phyloP scores from a whole-genome alignment of 768 basidiomycete species.

The Scleroderma citrinum region DNA sequence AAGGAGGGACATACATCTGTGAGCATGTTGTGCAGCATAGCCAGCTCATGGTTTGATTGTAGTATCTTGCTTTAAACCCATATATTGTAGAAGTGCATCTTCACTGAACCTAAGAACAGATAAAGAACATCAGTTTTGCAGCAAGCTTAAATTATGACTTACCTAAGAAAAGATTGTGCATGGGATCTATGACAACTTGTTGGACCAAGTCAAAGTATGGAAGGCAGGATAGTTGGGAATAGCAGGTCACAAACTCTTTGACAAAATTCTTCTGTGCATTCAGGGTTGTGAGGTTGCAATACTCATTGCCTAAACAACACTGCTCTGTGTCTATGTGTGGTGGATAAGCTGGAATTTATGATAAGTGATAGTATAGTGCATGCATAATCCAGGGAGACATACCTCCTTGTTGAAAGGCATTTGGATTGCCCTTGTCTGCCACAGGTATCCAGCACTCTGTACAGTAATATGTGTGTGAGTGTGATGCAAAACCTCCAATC shows the following conservation, averaged over 20 bases:
- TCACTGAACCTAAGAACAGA: conserved; percentile 15
- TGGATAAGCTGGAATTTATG: background rate
- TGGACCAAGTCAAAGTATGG: conserved; percentile 25
- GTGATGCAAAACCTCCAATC: conserved; percentile 24
- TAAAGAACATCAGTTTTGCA: background rate
- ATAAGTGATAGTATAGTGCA: too few species aligned
- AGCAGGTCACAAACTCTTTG: conserved; percentile 11
- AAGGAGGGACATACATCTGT: background rate
- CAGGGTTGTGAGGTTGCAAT: conserved; percentile 2
- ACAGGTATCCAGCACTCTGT: too few species aligned
- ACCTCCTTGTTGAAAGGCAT: too few species aligned
- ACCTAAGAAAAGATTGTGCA: conserved; percentile 17
- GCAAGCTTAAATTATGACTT: background rate
- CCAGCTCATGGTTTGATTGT: background rate
- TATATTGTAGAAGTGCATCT: conserved; percentile 23
- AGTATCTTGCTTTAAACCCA: conserved; percentile 20
- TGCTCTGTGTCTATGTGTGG: conserved; percentile 10
- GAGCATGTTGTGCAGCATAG: background rate
- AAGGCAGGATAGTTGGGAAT: conserved; percentile 18
- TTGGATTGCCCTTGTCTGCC: too few species aligned
- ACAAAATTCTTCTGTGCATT: conserved; percentile 10
- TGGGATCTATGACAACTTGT: conserved; percentile 27
- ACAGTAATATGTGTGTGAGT: conserved; percentile 16
- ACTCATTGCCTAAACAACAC: conserved; percentile 1
- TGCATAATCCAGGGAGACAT: too few species aligned